Evolutionary conservation across 345 rosid genomes (phyloP).

Genomic region (Ceriops zippeliana): DNA sequence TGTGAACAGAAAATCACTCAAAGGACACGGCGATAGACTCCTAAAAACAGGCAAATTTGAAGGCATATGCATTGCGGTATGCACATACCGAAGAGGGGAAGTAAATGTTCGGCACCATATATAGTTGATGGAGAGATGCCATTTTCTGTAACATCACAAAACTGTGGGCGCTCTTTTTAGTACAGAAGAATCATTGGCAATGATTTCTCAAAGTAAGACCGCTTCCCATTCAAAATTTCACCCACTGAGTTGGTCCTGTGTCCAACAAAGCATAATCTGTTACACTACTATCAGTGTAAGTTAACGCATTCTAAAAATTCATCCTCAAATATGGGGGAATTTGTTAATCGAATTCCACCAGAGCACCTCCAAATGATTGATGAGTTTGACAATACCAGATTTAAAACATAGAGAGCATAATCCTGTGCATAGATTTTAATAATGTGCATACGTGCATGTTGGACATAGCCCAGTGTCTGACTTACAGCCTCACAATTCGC

Average conservation of each 20-base stretch:
- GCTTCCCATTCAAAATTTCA: constrained; percentile 69
- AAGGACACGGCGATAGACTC: background rate
- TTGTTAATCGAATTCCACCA: no score
- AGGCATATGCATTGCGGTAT: background rate
- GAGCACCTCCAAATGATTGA: background rate
- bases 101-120: constrained; percentile 91
- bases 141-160: constrained; percentile 37
- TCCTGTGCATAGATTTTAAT: no score
- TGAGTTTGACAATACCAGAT: no score
- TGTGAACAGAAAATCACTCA: background rate
- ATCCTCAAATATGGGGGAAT: background rate
- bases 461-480: no score
- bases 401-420: no score
- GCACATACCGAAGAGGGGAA: constrained; percentile 77
- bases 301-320: background rate
- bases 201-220: constrained; percentile 75
- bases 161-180: constrained; percentile 74
- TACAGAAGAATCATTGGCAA: constrained; percentile 74
- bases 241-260: constrained; percentile 56
- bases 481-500: no score
- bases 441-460: no score
- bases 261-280: constrained; percentile 16
- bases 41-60: background rate
- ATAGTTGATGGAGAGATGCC: constrained; percentile 58
- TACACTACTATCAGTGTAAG: constrained; percentile 5